phyloP scores from a whole-genome alignment of 805 yeast genomes.

The Schwanniomyces yamadae region DNA sequence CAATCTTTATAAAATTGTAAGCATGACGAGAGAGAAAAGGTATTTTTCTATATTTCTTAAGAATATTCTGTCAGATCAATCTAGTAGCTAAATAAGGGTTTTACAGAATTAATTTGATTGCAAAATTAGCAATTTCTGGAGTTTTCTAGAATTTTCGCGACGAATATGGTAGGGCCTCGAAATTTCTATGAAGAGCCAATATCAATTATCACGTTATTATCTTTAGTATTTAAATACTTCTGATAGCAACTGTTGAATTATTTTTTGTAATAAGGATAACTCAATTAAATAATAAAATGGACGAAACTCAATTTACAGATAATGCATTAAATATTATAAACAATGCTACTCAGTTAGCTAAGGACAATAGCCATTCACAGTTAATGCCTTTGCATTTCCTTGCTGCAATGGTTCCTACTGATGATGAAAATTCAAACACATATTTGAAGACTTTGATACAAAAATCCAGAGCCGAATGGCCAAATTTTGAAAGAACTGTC shows the following conservation, averaged over 20 bases:
- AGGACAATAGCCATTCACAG: conserved; percentile 80
- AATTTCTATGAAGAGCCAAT: too few relatives aligned
- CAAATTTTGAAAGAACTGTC: conserved; percentile 71
- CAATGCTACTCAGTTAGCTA: conserved; percentile 77
- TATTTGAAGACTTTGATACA: conserved; percentile 82
- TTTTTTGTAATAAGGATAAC: background rate
- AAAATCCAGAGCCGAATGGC: conserved; percentile 87
- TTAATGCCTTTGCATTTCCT: conserved; percentile 84
- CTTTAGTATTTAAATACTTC: too few relatives aligned
- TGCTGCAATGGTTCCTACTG: conserved; percentile 83
- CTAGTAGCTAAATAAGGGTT: too few relatives aligned
- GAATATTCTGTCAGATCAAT: too few relatives aligned
- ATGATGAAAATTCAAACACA: conserved; percentile 42
- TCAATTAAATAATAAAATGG: conserved; percentile 36
- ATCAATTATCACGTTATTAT: too few relatives aligned
- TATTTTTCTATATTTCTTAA: too few relatives aligned
- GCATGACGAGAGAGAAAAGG: too few relatives aligned
- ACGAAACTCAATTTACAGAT: conserved; percentile 84
- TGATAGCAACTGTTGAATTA: too few relatives aligned
- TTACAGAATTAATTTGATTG: too few relatives aligned
- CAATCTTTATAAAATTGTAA: too few relatives aligned
- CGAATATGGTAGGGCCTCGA: conserved; percentile 7
- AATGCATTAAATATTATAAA: conserved; percentile 83
- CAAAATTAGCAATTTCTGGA: too few relatives aligned
- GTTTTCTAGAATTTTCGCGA: conserved; percentile 11